A percentile compares a stretch with the other conserved stretches of the same genome.
Evolutionary conservation across 2,329 filamentous ascomycete species (phyloP).

Genomic region (Sarocladium brachiariae): DNA sequence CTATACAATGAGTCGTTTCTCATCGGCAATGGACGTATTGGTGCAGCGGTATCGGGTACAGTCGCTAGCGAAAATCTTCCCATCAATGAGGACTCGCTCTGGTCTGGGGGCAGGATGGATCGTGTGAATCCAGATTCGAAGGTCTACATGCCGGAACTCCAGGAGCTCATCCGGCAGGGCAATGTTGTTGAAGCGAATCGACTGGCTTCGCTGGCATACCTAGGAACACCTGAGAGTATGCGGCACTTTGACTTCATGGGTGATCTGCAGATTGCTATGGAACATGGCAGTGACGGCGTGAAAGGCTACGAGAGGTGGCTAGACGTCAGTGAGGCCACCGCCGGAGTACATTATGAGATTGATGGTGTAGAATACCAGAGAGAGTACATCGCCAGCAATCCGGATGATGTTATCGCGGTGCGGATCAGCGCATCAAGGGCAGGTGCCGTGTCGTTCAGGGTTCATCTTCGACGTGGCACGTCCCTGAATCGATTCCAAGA

Average conservation of each 20-base stretch:
- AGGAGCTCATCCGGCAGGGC: slow-evolving; percentile 18
- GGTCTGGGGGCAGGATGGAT: slow-evolving; percentile 37
- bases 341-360: slow-evolving; percentile 29
- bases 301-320: slow-evolving; percentile 31
- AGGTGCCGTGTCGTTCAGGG: slow-evolving; percentile 16
- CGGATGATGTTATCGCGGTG: slow-evolving; percentile 33
- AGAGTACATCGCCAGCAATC: slow-evolving; percentile 34
- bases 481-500: slow-evolving; percentile 16
- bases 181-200: slow-evolving; percentile 19
- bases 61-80: slow-evolving; percentile 31
- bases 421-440: slow-evolving; percentile 14
- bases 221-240: slow-evolving; percentile 19
- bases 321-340: slow-evolving; percentile 28
- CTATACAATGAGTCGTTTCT: slow-evolving; percentile 31
- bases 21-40: slow-evolving; percentile 40
- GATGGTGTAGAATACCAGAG: slow-evolving; percentile 24
- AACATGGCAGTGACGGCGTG: slow-evolving; percentile 17
- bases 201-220: slow-evolving; percentile 17
- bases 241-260: slow-evolving; percentile 26
- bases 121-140: slow-evolving; percentile 29
- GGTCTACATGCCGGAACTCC: slow-evolving; percentile 14
- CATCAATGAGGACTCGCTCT: slow-evolving; percentile 42
- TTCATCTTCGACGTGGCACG: slow-evolving; percentile 18
- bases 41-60: slow-evolving; percentile 36
- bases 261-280: slow-evolving; percentile 30